Conservation (phyloP, 345 rosid genomes). For the Eucalyptus caleyi region DNA sequence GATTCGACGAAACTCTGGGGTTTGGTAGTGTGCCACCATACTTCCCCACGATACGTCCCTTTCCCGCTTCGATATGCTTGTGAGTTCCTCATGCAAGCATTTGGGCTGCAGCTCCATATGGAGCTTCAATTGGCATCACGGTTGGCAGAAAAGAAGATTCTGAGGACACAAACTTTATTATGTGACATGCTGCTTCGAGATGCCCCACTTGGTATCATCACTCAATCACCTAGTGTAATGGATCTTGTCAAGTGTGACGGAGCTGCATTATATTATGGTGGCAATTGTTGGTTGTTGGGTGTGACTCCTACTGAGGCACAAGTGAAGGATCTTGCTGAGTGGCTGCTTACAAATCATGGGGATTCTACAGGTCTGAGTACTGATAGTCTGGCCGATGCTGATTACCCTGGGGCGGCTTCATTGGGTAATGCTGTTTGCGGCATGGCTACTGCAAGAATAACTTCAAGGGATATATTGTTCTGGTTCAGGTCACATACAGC, state of each 20-base stretch:
- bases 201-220: slow-evolving; percentile 56
- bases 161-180: slow-evolving; percentile 53
- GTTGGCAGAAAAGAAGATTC: slow-evolving; percentile 53
- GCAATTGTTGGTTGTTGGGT: slow-evolving; percentile 59
- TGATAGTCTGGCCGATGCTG: slow-evolving; percentile 62
- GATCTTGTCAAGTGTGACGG: slow-evolving; percentile 93
- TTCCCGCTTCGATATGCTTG: slow-evolving; percentile 80
- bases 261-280: slow-evolving; percentile 57
- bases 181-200: slow-evolving; percentile 87
- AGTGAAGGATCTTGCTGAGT: slow-evolving; percentile 49
- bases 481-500: slow-evolving; percentile 91
- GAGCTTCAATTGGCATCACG: slow-evolving; percentile 66
- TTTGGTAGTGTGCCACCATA: slow-evolving; percentile 75
- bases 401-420: slow-evolving; percentile 53
- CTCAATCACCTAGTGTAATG: slow-evolving; percentile 80
- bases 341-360: slow-evolving; percentile 55
- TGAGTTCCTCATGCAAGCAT: slow-evolving; percentile 78
- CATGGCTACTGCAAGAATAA: slow-evolving; percentile 67
- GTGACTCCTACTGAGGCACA: slow-evolving; percentile 68
- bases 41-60: slow-evolving; percentile 56
- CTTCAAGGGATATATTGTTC: slow-evolving; percentile 57
- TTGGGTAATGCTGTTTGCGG: slow-evolving; percentile 83
- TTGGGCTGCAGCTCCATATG: slow-evolving; percentile 62
- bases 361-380: slow-evolving; percentile 70
- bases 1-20: slow-evolving; percentile 79